Evolutionary conservation across 1,284 basidiomycete genomes (phyloP).

Genomic region (Boletus sp.): DNA sequence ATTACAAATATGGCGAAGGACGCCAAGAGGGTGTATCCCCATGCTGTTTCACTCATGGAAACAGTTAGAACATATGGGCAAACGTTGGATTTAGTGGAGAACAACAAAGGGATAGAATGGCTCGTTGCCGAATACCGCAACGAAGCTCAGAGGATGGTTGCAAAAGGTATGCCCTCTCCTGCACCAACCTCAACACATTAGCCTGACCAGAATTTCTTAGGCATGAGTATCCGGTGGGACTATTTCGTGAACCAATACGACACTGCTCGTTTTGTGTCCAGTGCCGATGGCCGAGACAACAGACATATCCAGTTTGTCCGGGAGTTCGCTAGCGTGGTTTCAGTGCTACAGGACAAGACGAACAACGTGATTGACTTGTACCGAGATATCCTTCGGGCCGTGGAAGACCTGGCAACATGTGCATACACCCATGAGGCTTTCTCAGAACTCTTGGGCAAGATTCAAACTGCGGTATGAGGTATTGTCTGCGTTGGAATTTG

Average conservation of each 20-base stretch:
- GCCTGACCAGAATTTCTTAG: constrained; percentile 41
- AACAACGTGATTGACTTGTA: constrained; percentile 92
- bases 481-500: neutral
- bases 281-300: constrained; percentile 80
- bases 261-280: constrained; percentile 70
- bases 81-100: constrained; percentile 87
- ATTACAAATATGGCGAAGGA: constrained; percentile 98
- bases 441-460: constrained; percentile 71
- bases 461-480: constrained; percentile 81
- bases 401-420: constrained; percentile 89
- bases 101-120: constrained; percentile 90
- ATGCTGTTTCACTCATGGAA: constrained; percentile 98
- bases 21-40: constrained; percentile 96
- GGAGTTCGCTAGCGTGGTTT: constrained; percentile 93
- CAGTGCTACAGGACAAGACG: constrained; percentile 92
- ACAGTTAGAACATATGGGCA: constrained; percentile 96
- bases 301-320: constrained; percentile 93
- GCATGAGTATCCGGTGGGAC: constrained; percentile 96
- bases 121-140: constrained; percentile 92
- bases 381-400: constrained; percentile 80
- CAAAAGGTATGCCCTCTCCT: constrained; percentile 58
- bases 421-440: constrained; percentile 86
- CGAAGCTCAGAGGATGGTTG: constrained; percentile 89
- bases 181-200: neutral
- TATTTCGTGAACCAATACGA: constrained; percentile 94